These are phyloP conservation scores for Coniochaeta sp. DNA, from an alignment of 2,329 filamentous ascomycete genomes.

Conservation along the genomic window DNA sequence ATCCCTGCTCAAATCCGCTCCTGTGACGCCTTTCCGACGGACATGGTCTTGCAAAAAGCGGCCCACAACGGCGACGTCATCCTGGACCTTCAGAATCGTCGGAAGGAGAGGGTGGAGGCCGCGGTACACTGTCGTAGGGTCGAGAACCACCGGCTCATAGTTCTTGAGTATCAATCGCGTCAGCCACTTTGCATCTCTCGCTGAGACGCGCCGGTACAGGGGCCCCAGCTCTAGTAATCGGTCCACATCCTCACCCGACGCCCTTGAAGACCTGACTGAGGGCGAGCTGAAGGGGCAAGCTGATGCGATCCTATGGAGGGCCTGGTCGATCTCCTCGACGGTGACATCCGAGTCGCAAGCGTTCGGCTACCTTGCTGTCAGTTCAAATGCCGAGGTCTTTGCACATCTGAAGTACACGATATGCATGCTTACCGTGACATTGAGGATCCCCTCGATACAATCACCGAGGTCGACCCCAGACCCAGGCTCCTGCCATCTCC, in stretches of 20 bases:
- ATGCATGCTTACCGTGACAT: slow-evolving; percentile 46
- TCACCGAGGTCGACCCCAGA: slow-evolving; percentile 60
- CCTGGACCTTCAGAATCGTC: slow-evolving; percentile 60
- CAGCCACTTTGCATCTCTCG: slow-evolving; percentile 79
- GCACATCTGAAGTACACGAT: no score
- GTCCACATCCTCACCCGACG: slow-evolving; percentile 13
- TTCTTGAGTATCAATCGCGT: slow-evolving; percentile 73
- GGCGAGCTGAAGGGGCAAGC: slow-evolving; percentile 65
- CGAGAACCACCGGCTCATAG: slow-evolving; percentile 60
- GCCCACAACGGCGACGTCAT: slow-evolving; percentile 58
- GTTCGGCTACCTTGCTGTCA: slow-evolving; percentile 15
- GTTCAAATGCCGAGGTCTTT: slow-evolving; percentile 10
- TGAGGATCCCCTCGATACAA: slow-evolving; percentile 61
- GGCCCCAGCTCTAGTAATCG: slow-evolving; percentile 40
- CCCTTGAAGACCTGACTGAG: slow-evolving; percentile 37
- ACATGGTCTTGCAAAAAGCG: slow-evolving; percentile 37
- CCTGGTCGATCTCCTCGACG: slow-evolving; percentile 64
- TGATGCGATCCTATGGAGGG: slow-evolving; percentile 61
- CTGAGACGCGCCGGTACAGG: slow-evolving; percentile 53
- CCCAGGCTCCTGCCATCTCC: slow-evolving; percentile 52
- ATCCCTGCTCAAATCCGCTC: slow-evolving; percentile 8
- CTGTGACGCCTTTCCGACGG: slow-evolving; percentile 16
- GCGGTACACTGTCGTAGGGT: slow-evolving; percentile 46
- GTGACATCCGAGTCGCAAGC: slow-evolving; percentile 33
- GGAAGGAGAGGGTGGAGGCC: slow-evolving; percentile 65